Evolutionary conservation across 176 grass and related monocot genomes (phyloP).

Genomic region (Panicum miliaceum): DNA sequence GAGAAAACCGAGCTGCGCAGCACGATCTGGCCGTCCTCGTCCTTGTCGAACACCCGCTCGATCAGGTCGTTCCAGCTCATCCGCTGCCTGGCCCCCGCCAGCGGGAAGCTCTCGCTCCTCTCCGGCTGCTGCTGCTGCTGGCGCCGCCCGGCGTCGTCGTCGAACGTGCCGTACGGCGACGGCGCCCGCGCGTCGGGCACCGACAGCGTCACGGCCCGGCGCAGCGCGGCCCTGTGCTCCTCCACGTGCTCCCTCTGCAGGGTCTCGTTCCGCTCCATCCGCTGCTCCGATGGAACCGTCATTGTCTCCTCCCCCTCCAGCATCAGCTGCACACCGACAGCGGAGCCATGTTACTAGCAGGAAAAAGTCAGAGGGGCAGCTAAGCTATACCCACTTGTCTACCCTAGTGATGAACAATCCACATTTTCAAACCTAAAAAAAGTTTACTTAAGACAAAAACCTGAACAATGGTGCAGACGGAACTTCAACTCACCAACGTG

Average conservation of each 20-base stretch:
- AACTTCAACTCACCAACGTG: neutral
- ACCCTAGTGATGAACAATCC: neutral
- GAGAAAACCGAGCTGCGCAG: slow-evolving; percentile 47
- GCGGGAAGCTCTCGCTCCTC: slow-evolving; percentile 54
- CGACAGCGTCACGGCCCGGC: slow-evolving; percentile 67
- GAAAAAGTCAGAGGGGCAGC: neutral
- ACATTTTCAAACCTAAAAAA: neutral
- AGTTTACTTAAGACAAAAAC: neutral
- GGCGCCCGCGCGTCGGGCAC: slow-evolving; percentile 57
- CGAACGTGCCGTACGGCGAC: slow-evolving; percentile 78
- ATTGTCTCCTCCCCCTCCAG: slow-evolving; percentile 60
- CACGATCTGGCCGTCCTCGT: slow-evolving; percentile 63
- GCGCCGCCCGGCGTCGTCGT: neutral
- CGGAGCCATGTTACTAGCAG: neutral
- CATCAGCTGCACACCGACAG: slow-evolving; percentile 60
- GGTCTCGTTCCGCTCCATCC: slow-evolving; percentile 85
- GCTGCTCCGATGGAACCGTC: slow-evolving; percentile 71
- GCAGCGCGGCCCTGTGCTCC: slow-evolving; percentile 82
- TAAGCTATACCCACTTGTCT: neutral
- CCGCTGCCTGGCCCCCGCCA: slow-evolving; percentile 44
- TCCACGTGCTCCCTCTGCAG: slow-evolving; percentile 68
- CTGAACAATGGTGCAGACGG: neutral
- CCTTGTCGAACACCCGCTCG: slow-evolving; percentile 75
- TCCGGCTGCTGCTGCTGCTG: neutral
- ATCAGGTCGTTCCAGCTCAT: slow-evolving; percentile 90